phyloP scores from a whole-genome alignment of 2,329 filamentous ascomycete genomes.

The Pseudocercospora fuligena region DNA sequence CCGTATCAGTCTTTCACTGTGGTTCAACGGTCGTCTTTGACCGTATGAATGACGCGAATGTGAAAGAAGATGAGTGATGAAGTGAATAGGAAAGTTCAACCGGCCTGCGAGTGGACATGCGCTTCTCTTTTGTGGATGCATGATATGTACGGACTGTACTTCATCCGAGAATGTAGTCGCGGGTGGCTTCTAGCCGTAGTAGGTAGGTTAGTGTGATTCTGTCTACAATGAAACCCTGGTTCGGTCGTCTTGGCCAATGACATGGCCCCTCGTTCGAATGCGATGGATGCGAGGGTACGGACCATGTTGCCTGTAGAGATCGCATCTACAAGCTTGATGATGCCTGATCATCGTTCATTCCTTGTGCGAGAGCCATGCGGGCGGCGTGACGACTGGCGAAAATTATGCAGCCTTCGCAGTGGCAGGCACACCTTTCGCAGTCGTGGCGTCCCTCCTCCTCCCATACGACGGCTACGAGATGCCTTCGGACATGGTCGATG shows the following conservation, averaged over 20 bases:
- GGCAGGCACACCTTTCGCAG: background rate
- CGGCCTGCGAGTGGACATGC: slow-evolving; percentile 4
- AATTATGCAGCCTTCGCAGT: background rate
- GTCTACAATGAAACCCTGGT: background rate
- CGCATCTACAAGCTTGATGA: background rate
- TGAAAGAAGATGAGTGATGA: background rate
- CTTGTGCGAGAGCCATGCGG: background rate
- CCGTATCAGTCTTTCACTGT: background rate
- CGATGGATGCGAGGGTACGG: slow-evolving; percentile 8
- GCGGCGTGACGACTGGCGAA: background rate
- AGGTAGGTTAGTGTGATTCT: background rate
- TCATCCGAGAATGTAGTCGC: slow-evolving; percentile 9
- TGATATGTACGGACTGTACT: slow-evolving; percentile 1
- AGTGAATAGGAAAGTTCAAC: slow-evolving; percentile 5
- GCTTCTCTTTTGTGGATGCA: slow-evolving; percentile 8
- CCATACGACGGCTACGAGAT: background rate
- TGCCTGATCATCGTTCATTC: background rate
- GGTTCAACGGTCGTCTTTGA: slow-evolving; percentile 1
- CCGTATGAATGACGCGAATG: background rate
- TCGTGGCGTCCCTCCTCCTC: background rate
- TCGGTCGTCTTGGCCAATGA: slow-evolving; percentile 5
- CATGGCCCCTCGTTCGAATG: background rate
- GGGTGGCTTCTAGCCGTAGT: slow-evolving; percentile 1
- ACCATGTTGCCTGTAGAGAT: background rate
- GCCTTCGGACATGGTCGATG: background rate